These are phyloP conservation scores for Malassezia arunalokei DNA, from an alignment of 1,284 basidiomycete genomes.

Conservation along the genomic window DNA sequence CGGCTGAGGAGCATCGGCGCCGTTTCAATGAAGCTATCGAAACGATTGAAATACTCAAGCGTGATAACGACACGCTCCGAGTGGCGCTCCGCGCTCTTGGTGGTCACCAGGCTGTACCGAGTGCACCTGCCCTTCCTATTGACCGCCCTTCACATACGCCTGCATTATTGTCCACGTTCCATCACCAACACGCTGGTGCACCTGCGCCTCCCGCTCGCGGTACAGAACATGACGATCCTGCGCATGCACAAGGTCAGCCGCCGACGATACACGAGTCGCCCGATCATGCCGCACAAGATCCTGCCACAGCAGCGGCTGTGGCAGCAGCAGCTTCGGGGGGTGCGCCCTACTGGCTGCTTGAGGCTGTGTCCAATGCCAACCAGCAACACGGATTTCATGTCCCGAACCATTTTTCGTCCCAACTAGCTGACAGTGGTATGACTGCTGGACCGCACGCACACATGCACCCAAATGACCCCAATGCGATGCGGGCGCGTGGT, in stretches of 20 bases:
- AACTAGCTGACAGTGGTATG: conserved; percentile 9
- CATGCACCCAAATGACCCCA: conserved; percentile 6
- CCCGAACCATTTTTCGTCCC: conserved; percentile 10
- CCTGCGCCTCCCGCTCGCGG: conserved; percentile 1
- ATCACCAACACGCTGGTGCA: conserved; percentile 1
- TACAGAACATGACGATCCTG: conserved; percentile 6
- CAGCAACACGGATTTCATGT: conserved; percentile 15
- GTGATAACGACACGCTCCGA: conserved; percentile 30
- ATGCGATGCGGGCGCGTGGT: neutral
- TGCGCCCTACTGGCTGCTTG: conserved; percentile 17
- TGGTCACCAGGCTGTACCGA: conserved; percentile 18
- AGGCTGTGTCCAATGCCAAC: conserved; percentile 16
- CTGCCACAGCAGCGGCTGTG: conserved; percentile 14
- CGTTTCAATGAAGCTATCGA: conserved; percentile 26
- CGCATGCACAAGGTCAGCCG: neutral
- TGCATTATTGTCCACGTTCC: conserved; percentile 2
- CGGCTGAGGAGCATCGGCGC: conserved; percentile 27
- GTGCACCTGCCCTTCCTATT: conserved; percentile 15
- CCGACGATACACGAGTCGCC: conserved; percentile 4
- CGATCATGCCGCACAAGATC: conserved; percentile 11
- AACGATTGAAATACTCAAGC: conserved; percentile 30
- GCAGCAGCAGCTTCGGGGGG: conserved; percentile 14
- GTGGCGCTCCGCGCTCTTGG: conserved; percentile 33
- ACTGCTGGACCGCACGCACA: neutral
- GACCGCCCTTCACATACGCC: conserved; percentile 10